Evolutionary conservation across 2,329 filamentous ascomycete species (phyloP).

Genomic region (Fusarium sp.): DNA sequence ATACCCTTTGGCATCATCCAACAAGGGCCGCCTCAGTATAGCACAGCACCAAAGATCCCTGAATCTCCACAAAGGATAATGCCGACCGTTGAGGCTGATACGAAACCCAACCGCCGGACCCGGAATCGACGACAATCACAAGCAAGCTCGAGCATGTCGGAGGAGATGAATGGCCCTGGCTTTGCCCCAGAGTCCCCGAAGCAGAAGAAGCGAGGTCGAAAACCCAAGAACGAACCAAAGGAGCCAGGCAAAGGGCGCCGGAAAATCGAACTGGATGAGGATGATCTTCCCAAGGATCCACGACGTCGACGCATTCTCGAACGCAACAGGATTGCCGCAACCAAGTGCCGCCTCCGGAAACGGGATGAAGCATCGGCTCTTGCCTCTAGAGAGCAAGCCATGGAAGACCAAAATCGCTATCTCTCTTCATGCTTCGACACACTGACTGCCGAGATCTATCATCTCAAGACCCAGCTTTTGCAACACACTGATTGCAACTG

Average conservation of each 20-base stretch:
- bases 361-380: slow-evolving; percentile 45
- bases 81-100: slow-evolving; percentile 21
- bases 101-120: slow-evolving; percentile 18
- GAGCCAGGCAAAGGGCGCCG: slow-evolving; percentile 13
- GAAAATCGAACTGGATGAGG: slow-evolving; percentile 35
- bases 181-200: slow-evolving; percentile 13
- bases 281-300: slow-evolving; percentile 37
- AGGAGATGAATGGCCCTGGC: slow-evolving; percentile 2
- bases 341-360: slow-evolving; percentile 46
- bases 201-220: slow-evolving; percentile 42
- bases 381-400: slow-evolving; percentile 41
- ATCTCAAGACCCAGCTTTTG: slow-evolving; percentile 45
- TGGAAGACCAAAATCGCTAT: slow-evolving; percentile 45
- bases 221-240: slow-evolving; percentile 35
- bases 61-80: slow-evolving; percentile 9
- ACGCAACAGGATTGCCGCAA: slow-evolving; percentile 47
- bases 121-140: slow-evolving; percentile 24
- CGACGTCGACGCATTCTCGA: slow-evolving; percentile 43
- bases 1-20: slow-evolving; percentile 31
- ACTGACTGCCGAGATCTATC: slow-evolving; percentile 43
- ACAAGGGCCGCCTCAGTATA: slow-evolving; percentile 30
- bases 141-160: slow-evolving; percentile 17
- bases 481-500: slow-evolving; percentile 46
- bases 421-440: slow-evolving; percentile 42
- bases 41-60: slow-evolving; percentile 5